phyloP scores from a whole-genome alignment of 495 filamentous ascomycete species.

The Tetracladium setigerum region DNA sequence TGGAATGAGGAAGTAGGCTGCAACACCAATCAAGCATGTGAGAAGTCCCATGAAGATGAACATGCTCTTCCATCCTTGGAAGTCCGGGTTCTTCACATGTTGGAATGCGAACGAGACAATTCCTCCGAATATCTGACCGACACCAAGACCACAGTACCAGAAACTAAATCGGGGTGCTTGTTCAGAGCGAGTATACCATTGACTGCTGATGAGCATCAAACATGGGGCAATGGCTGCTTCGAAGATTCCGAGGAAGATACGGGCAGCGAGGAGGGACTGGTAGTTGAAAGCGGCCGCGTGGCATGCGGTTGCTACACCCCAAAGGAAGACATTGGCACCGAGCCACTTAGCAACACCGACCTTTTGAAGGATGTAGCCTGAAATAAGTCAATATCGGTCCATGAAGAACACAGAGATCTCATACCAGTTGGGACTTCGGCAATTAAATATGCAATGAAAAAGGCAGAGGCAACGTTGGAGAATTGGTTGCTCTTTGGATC shows the following conservation, averaged over 20 bases:
- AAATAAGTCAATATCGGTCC: conserved; percentile 47
- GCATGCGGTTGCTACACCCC: conserved; percentile 47
- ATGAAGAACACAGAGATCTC: not conserved
- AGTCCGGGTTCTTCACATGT: not conserved
- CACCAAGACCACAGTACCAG: conserved; percentile 59
- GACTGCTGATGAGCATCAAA: conserved; percentile 51
- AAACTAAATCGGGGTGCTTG: conserved; percentile 47
- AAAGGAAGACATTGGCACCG: conserved; percentile 49
- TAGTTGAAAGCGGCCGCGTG: conserved; percentile 36
- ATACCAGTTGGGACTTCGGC: conserved; percentile 3
- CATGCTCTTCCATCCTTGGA: conserved; percentile 26
- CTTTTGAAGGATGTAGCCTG: conserved; percentile 50
- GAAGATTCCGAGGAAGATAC: conserved; percentile 54
- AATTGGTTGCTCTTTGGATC: conserved; percentile 23
- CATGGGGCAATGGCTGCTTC: conserved; percentile 55
- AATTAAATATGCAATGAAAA: conserved; percentile 55
- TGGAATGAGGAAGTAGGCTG: conserved; percentile 55
- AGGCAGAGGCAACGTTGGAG: conserved; percentile 47
- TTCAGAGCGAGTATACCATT: conserved; percentile 57
- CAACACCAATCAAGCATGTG: conserved; percentile 46
- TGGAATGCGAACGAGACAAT: conserved; percentile 19
- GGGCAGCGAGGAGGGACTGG: conserved; percentile 44
- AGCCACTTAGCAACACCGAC: conserved; percentile 54
- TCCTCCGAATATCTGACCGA: conserved; percentile 31
- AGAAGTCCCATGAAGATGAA: conserved; percentile 59